Conservation (phyloP, 2,329 filamentous ascomycete species). For the Clathrospora elynae region DNA sequence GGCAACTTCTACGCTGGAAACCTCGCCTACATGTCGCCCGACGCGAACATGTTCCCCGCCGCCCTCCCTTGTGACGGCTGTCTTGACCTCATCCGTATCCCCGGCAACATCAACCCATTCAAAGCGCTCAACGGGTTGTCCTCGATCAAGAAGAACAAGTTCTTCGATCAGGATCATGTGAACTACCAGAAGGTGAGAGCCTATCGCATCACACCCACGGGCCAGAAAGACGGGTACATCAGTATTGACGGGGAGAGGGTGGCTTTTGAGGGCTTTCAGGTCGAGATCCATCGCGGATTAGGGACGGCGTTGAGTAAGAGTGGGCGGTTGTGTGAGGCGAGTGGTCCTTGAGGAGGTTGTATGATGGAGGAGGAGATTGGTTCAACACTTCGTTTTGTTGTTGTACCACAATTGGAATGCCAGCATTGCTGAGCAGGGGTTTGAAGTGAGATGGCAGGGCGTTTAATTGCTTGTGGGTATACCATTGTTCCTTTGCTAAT, state of each 20-base stretch:
- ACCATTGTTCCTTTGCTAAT: too few species aligned
- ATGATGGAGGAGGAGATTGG: conserved; percentile 5
- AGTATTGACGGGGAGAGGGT: conserved; percentile 91
- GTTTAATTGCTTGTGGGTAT: too few species aligned
- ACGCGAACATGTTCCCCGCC: conserved; percentile 85
- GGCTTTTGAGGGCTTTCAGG: conserved; percentile 88
- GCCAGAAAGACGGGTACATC: conserved; percentile 72
- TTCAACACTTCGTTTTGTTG: too few species aligned
- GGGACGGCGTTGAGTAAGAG: conserved; percentile 83
- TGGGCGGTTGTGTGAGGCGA: conserved; percentile 71
- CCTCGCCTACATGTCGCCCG: conserved; percentile 88
- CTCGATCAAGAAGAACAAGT: conserved; percentile 71
- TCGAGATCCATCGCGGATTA: conserved; percentile 80
- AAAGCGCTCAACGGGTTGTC: conserved; percentile 72
- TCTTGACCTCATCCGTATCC: conserved; percentile 81
- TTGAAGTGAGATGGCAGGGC: too few species aligned
- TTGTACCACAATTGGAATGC: too few species aligned
- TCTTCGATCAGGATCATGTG: conserved; percentile 80
- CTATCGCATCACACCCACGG: conserved; percentile 79
- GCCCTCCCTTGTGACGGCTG: conserved; percentile 81
- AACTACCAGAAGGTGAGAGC: conserved; percentile 84
- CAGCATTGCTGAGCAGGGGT: too few species aligned
- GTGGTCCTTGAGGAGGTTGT: too few species aligned
- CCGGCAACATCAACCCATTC: conserved; percentile 72
- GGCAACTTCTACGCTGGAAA: conserved; percentile 96